Percentiles rank a stretch among this genome's conserved stretches.
These are phyloP conservation scores for Lithohypha guttulata DNA, from an alignment of 2,329 filamentous ascomycete genomes.

Conservation along the genomic window DNA sequence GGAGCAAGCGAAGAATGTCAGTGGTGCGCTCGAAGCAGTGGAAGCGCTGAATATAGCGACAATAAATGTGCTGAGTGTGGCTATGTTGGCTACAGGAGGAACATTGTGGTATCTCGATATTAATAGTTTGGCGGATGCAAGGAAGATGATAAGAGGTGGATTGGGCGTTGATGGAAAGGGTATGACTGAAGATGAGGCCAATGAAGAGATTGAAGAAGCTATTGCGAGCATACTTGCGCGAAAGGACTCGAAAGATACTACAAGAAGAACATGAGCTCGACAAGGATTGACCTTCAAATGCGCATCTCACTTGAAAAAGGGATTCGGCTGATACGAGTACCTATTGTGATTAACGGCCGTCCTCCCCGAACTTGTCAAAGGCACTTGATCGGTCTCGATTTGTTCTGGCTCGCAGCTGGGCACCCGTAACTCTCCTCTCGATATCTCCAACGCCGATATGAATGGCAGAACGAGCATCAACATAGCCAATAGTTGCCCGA, in stretches of 20 bases:
- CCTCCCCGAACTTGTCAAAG: neutral
- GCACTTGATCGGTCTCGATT: neutral
- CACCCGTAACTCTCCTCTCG: neutral
- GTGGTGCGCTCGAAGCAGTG: slow-evolving; percentile 60
- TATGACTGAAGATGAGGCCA: slow-evolving; percentile 36
- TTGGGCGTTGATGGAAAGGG: slow-evolving; percentile 50
- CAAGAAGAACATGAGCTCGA: slow-evolving; percentile 15
- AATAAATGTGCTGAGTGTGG: slow-evolving; percentile 68
- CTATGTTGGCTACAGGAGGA: slow-evolving; percentile 63
- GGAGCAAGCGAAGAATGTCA: slow-evolving; percentile 34
- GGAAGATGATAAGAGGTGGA: slow-evolving; percentile 46
- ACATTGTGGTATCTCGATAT: slow-evolving; percentile 69
- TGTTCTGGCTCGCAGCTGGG: neutral
- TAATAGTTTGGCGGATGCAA: slow-evolving; percentile 55
- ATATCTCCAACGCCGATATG: neutral
- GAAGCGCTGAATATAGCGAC: slow-evolving; percentile 81
- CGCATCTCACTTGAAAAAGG: neutral
- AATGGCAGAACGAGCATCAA: neutral
- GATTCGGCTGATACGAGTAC: neutral
- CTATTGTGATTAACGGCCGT: neutral
- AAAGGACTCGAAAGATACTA: slow-evolving; percentile 36
- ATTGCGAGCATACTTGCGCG: slow-evolving; percentile 38
- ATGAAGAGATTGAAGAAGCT: slow-evolving; percentile 47
- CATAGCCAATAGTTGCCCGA: slow-evolving; percentile 1
- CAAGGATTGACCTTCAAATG: too few species aligned